Base-by-base conservation (phyloP, 768 basidiomycete genomes). In the Glaciozyma martinii region DNA sequence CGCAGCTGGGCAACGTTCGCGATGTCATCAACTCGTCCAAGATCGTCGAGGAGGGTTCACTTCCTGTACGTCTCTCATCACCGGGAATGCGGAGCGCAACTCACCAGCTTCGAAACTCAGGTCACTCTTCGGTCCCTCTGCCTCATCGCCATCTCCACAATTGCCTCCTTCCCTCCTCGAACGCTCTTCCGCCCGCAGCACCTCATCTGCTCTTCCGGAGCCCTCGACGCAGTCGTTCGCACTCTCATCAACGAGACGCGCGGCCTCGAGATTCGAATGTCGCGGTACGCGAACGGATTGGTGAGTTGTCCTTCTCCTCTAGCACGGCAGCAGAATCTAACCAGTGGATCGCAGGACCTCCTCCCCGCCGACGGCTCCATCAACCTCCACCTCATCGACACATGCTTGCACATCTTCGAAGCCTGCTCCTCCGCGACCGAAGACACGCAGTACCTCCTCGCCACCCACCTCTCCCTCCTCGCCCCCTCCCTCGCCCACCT, bases 181-280 rank as follows among this genome's bases (percentile, higher is more conserved):
- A 10, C 68, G 3, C 61, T 63, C 60, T 70, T 70, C 52, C 65
- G 62, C 46, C 68, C 68, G 8, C 68, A 70, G 43, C 53, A 64
- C n/a, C 56, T 66, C 2, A 43, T 70, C 37, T 70, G 68, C 59
- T 32, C 32, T 1, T 60, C 32, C 5, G 65, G 65, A n/a, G 56
- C 60, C 1, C 57, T 70, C 54, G 62, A 29, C 21, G n/a, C 23
- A 2, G 65, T 66, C n/a, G 56, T 56, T 2, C n/a, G 25, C 2
- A 25, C 21, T 0, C 42, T 70, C 16, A 5, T 62, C 2, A n/a
- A 42, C 18, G 68, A 70, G 54, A 43, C 33, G 3, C 3, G 1
- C 3, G 19, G 23, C 8, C 10, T 63, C 7, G 19, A 16, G 0
- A 12, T 9, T 15, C 62, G 68, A 1, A 23, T 70, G 0, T 27